A percentile compares a stretch with the other conserved stretches of the same genome.
phyloP scores from a whole-genome alignment of 2,329 filamentous ascomycete species.

The Myriosclerotinia scirpicola region DNA sequence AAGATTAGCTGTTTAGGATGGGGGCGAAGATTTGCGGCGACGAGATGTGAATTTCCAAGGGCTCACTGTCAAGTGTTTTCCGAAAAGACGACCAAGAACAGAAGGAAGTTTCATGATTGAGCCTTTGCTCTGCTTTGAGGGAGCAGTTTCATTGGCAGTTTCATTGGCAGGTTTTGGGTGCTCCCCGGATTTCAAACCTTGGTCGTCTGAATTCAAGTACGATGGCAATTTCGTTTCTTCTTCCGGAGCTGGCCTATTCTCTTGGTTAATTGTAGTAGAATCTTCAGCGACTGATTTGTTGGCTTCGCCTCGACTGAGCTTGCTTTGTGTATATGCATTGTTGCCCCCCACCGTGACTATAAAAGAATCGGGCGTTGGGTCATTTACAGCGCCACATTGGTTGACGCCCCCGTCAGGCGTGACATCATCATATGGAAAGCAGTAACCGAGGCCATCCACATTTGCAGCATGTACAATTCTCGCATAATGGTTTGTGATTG shows the following conservation, averaged over 20 bases:
- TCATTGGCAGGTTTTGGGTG: slow-evolving; percentile 28
- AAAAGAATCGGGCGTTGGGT: slow-evolving; percentile 22
- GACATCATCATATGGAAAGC: slow-evolving; percentile 72
- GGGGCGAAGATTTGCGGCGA: slow-evolving; percentile 11
- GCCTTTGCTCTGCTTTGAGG: background rate
- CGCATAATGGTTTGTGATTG: slow-evolving; percentile 65
- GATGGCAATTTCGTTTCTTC: slow-evolving; percentile 22
- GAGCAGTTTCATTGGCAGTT: slow-evolving; percentile 21
- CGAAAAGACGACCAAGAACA: slow-evolving; percentile 24
- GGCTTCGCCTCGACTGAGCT: background rate
- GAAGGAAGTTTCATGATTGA: slow-evolving; percentile 23
- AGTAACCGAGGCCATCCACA: slow-evolving; percentile 62
- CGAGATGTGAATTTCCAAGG: background rate
- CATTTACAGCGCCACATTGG: slow-evolving; percentile 62
- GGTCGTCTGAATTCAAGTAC: slow-evolving; percentile 13
- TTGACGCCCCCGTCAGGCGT: slow-evolving; percentile 53
- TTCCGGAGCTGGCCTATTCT: slow-evolving; percentile 13
- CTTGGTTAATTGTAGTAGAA: no score
- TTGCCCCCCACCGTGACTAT: slow-evolving; percentile 32
- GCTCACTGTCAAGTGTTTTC: slow-evolving; percentile 27
- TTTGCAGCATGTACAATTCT: slow-evolving; percentile 62
- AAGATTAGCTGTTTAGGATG: background rate
- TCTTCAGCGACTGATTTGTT: background rate
- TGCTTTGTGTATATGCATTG: slow-evolving; percentile 26
- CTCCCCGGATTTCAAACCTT: slow-evolving; percentile 27